Conservation (phyloP, 345 rosid genomes). For the Salix arbutifolia region DNA sequence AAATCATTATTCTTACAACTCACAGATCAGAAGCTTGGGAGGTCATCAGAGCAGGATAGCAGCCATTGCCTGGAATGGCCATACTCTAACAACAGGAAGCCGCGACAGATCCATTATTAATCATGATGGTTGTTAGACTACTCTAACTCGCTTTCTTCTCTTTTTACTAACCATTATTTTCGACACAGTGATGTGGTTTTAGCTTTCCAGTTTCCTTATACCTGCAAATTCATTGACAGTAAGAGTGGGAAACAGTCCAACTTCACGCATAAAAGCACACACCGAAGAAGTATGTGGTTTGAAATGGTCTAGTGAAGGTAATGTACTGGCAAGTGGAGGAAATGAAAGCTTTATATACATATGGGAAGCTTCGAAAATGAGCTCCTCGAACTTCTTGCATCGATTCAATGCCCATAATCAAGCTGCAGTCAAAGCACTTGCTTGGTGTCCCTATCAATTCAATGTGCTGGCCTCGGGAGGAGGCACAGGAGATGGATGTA, state of each 20-base stretch:
- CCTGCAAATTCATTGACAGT: conserved; percentile 18
- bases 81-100: conserved; percentile 47
- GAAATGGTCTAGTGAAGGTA: conserved; percentile 46
- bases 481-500: conserved; percentile 44
- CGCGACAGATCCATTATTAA: conserved; percentile 40
- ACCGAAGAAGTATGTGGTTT: conserved; percentile 44
- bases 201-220: neutral
- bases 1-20: neutral
- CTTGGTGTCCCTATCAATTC: conserved; percentile 51
- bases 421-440: conserved; percentile 58
- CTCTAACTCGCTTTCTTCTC: neutral
- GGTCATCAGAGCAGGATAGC: conserved; percentile 40
- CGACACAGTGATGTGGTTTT: neutral
- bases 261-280: conserved; percentile 34
- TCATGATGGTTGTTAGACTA: conserved; percentile 39
- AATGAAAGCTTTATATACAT: conserved; percentile 42
- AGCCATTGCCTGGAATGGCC: conserved; percentile 40
- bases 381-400: conserved; percentile 39
- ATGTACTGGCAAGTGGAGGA: conserved; percentile 58
- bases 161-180: neutral
- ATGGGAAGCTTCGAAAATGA: conserved; percentile 50
- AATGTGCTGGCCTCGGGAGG: conserved; percentile 58
- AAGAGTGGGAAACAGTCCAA: conserved; percentile 26
- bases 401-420: conserved; percentile 29
- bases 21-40: conserved; percentile 34